Evolutionary conservation across 176 grass and related monocot genomes (phyloP).

Genomic region (Carex kokanica): DNA sequence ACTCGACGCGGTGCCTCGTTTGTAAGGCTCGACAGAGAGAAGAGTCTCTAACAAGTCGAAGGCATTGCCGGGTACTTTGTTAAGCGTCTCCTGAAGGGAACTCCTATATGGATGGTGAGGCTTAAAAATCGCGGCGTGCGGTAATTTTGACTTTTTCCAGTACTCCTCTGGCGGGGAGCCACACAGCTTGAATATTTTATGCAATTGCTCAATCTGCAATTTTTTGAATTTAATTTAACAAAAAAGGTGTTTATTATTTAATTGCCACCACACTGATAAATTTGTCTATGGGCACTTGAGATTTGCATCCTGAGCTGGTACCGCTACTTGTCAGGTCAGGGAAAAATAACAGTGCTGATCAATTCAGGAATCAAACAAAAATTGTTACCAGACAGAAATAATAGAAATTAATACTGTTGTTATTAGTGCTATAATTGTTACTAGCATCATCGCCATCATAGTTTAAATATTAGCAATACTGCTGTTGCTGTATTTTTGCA

Average conservation of each 20-base stretch:
- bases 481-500: background rate
- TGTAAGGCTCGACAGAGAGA: slow-evolving; percentile 85
- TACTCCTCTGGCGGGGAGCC: slow-evolving; percentile 87
- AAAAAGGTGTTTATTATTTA: background rate
- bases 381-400: background rate
- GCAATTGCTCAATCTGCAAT: slow-evolving; percentile 92
- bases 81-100: slow-evolving; percentile 51
- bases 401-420: background rate
- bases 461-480: background rate
- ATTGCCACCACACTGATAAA: background rate
- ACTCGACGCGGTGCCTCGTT: slow-evolving; percentile 59
- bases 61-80: slow-evolving; percentile 55
- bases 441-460: background rate
- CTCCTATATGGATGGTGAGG: slow-evolving; percentile 73
- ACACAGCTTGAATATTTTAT: slow-evolving; percentile 98
- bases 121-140: slow-evolving; percentile 87
- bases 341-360: background rate
- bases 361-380: background rate
- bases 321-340: background rate
- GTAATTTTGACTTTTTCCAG: slow-evolving; percentile 90
- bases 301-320: background rate
- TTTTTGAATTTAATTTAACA: background rate
- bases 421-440: background rate
- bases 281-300: background rate
- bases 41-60: slow-evolving; percentile 75